A percentile compares a stretch with the other conserved stretches of the same genome.
Conservation (phyloP, 352 stramenopile genomes). For the Phytophthora sojae region DNA sequence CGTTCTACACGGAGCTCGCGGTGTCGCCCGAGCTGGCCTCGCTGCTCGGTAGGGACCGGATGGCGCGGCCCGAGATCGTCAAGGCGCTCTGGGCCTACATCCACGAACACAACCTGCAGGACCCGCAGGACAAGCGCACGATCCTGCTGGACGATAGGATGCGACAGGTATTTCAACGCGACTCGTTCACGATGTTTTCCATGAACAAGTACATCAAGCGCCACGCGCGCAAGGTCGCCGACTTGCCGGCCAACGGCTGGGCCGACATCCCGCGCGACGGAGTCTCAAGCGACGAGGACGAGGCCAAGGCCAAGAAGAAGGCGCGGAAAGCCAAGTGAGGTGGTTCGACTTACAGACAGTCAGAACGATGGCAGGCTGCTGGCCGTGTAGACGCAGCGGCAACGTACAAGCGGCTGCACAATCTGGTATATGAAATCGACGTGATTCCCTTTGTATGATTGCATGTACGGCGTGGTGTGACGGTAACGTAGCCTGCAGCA, state of each 20-base stretch:
- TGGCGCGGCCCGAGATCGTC: conserved; percentile 93
- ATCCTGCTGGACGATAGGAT: conserved; percentile 94
- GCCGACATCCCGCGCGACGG: conserved; percentile 74
- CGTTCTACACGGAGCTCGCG: conserved; percentile 81
- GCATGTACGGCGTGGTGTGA: not conserved
- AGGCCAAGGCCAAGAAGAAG: conserved; percentile 57
- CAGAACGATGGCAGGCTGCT: conserved; percentile 9
- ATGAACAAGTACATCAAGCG: conserved; percentile 93
- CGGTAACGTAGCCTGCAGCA: too few species aligned
- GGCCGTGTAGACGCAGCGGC: conserved; percentile 28
- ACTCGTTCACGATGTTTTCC: conserved; percentile 89
- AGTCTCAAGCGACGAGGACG: conserved; percentile 84
- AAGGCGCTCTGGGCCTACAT: conserved; percentile 98
- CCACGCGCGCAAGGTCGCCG: conserved; percentile 75
- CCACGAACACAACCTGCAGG: conserved; percentile 94
- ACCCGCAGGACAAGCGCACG: conserved; percentile 93
- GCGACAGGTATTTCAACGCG: conserved; percentile 80
- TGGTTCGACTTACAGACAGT: conserved; percentile 10
- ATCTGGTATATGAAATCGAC: conserved; percentile 34
- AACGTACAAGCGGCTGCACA: conserved; percentile 12
- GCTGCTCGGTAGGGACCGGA: conserved; percentile 83
- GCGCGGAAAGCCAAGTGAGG: conserved; percentile 37
- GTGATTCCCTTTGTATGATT: conserved; percentile 34
- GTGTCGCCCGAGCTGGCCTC: conserved; percentile 79
- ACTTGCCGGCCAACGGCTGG: conserved; percentile 77